phyloP scores from a whole-genome alignment of 495 filamentous ascomycete genomes.

The Lasiosphaeria miniovina region DNA sequence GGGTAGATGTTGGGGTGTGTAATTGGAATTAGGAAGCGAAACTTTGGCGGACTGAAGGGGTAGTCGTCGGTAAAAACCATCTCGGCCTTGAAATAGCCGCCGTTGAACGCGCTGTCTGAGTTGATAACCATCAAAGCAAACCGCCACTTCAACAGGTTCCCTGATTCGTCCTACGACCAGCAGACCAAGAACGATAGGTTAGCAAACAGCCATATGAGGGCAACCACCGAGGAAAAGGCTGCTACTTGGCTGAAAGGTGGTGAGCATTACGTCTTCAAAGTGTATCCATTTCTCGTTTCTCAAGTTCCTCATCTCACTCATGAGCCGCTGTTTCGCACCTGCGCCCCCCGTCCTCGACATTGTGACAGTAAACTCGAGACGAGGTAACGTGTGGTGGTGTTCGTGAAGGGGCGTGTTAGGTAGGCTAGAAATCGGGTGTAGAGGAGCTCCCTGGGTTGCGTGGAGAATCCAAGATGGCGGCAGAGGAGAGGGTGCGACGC shows the following conservation, averaged over 20 bases:
- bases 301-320: constrained; percentile 83
- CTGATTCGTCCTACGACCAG: constrained; percentile 57
- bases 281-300: constrained; percentile 90
- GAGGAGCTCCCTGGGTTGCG: no score
- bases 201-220: background rate
- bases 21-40: constrained; percentile 74
- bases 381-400: background rate
- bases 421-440: background rate
- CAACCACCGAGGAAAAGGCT: background rate
- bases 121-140: constrained; percentile 90
- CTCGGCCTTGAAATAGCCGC: constrained; percentile 84
- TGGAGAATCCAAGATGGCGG: no score
- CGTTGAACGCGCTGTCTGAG: constrained; percentile 83
- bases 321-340: constrained; percentile 74
- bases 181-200: constrained; percentile 9
- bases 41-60: constrained; percentile 88
- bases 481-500: no score
- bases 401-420: background rate
- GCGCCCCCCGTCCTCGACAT: constrained; percentile 19
- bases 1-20: constrained; percentile 93
- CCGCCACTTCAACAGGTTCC: constrained; percentile 80
- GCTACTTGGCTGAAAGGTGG: background rate
- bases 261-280: constrained; percentile 51
- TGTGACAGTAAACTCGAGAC: background rate
- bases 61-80: constrained; percentile 90